A percentile compares a stretch with the other conserved stretches of the same genome.
These are phyloP conservation scores for Alternaria sp. DNA, from an alignment of 2,329 filamentous ascomycete species.

Conservation along the genomic window DNA sequence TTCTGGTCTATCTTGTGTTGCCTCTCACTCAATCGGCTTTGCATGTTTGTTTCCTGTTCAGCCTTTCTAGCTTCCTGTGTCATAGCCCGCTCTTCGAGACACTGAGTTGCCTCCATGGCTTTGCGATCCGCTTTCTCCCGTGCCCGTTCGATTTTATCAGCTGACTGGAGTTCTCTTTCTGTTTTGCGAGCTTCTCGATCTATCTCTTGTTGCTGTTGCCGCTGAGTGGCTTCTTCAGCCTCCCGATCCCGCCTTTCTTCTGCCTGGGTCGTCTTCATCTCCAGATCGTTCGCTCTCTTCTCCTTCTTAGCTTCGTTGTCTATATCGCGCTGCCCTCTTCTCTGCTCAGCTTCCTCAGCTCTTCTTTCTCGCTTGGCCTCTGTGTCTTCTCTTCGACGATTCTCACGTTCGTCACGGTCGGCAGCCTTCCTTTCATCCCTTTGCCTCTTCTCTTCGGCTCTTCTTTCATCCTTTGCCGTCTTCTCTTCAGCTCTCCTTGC, in stretches of 20 bases:
- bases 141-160: background rate
- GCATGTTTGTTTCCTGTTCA: background rate
- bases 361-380: background rate
- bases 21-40: background rate
- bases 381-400: background rate
- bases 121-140: background rate
- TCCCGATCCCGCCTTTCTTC: background rate
- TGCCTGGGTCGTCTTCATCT: background rate
- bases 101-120: background rate
- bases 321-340: background rate
- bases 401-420: background rate
- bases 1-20: background rate
- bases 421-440: background rate
- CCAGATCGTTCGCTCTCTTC: background rate
- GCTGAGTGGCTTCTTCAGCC: background rate
- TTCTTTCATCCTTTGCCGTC: background rate
- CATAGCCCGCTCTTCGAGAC: background rate
- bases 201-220: slow-evolving; percentile 4
- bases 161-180: background rate
- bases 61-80: background rate
- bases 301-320: background rate
- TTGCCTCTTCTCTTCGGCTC: background rate
- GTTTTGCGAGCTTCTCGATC: background rate
- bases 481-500: background rate
- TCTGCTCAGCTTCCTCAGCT: background rate